Evolutionary conservation across 2,329 filamentous ascomycete species (phyloP).

Genomic region (Aureobasidium sp.): DNA sequence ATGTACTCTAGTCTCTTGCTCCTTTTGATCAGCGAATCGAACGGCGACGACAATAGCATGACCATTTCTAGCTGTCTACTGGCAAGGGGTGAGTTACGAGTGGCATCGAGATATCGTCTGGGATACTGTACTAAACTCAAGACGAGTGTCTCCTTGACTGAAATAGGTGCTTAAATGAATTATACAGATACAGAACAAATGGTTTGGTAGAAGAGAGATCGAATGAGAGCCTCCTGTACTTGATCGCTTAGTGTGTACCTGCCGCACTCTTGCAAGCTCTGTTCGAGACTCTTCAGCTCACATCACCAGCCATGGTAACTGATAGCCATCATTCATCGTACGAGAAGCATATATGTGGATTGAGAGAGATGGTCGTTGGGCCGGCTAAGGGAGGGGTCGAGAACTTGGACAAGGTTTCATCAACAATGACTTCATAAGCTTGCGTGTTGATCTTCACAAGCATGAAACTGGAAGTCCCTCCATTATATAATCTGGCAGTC

Average conservation of each 20-base stretch:
- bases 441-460: constrained; percentile 15
- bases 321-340: background rate
- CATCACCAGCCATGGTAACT: background rate
- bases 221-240: background rate
- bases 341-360: background rate
- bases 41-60: background rate
- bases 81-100: background rate
- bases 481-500: background rate
- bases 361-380: too few species aligned
- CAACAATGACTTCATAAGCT: constrained; percentile 19
- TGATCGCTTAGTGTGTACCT: background rate
- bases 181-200: background rate
- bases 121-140: background rate
- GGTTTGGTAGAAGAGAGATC: background rate
- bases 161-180: background rate
- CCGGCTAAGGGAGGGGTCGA: background rate
- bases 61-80: background rate
- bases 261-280: background rate
- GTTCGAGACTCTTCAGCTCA: background rate
- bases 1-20: constrained; percentile 17
- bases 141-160: background rate
- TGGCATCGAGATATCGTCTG: background rate
- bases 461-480: background rate
- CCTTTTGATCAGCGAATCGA: background rate
- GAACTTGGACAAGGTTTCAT: constrained; percentile 14